These are phyloP conservation scores for Talaromyces rugulosus DNA, from an alignment of 2,329 filamentous ascomycete genomes.

Conservation along the genomic window DNA sequence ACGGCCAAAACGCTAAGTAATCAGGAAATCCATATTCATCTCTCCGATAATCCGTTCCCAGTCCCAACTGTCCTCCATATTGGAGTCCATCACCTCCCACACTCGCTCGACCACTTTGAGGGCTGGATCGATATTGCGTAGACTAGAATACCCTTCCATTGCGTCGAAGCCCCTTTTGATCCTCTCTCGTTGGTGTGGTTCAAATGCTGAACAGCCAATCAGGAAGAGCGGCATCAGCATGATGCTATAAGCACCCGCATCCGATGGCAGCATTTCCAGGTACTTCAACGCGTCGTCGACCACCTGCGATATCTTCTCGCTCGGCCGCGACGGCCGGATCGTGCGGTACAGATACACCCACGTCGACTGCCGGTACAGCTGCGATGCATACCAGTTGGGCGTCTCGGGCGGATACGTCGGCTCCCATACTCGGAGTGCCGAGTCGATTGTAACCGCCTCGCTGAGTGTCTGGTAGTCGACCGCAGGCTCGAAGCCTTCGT, in stretches of 20 bases:
- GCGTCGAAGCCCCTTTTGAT: constrained; percentile 52
- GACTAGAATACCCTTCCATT: constrained; percentile 52
- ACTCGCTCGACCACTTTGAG: constrained; percentile 53
- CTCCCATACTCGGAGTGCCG: constrained; percentile 68
- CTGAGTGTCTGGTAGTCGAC: constrained; percentile 71
- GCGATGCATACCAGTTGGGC: constrained; percentile 53
- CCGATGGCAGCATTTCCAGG: constrained; percentile 51
- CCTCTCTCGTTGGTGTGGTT: constrained; percentile 51
- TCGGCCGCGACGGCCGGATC: constrained; percentile 53
- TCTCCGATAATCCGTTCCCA: constrained; percentile 59
- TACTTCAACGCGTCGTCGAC: constrained; percentile 57
- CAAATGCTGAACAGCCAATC: constrained; percentile 58
- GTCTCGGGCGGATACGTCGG: constrained; percentile 53
- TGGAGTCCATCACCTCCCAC: constrained; percentile 58
- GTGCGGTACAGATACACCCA: constrained; percentile 63
- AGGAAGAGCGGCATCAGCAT: constrained; percentile 60
- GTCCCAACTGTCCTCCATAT: constrained; percentile 57
- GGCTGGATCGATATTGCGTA: constrained; percentile 57
- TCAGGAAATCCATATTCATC: constrained; percentile 58
- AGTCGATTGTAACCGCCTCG: constrained; percentile 71
- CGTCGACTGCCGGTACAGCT: constrained; percentile 59
- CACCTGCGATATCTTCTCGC: constrained; percentile 52
- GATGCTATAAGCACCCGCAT: constrained; percentile 55
- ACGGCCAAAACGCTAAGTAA: constrained; percentile 41
- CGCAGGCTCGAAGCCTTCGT: constrained; percentile 58